These are phyloP conservation scores for Phoma sp. DNA, from an alignment of 2,329 filamentous ascomycete genomes.

Conservation along the genomic window DNA sequence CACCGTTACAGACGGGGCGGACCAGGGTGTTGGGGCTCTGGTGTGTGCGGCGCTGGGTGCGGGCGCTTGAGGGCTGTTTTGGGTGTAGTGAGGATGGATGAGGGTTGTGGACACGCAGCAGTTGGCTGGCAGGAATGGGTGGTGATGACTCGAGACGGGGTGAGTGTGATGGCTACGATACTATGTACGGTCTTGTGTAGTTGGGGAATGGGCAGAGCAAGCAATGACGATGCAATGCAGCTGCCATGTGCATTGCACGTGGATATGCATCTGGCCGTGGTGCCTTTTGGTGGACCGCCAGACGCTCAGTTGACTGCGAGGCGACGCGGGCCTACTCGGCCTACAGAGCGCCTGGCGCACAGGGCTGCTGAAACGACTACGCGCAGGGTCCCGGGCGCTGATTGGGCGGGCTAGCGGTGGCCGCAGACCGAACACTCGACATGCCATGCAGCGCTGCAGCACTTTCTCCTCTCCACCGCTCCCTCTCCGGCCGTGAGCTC, in stretches of 20 bases:
- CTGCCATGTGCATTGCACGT: not conserved
- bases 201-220: no score
- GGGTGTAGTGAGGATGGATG: not conserved
- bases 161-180: no score
- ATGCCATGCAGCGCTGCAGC: not conserved
- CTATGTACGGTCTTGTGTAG: no score
- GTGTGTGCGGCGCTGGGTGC: not conserved
- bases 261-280: not conserved
- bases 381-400: not conserved
- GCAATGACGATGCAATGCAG: no score
- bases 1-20: slow-evolving; percentile 10
- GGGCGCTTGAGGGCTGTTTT: not conserved
- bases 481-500: not conserved
- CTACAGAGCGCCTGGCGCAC: no score
- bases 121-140: not conserved
- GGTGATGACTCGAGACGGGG: not conserved
- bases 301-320: no score
- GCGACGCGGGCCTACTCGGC: no score
- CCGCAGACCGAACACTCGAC: not conserved
- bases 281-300: no score
- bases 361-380: slow-evolving; percentile 4
- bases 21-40: not conserved
- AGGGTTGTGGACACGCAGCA: slow-evolving; percentile 4
- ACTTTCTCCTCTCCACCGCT: slow-evolving; percentile 9
- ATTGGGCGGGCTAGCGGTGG: slow-evolving; percentile 10